Percentiles rank a stretch among this genome's conserved stretches.
These are phyloP conservation scores for Furcasterigmium sp. DNA, from an alignment of 2,329 filamentous ascomycete species.

Conservation along the genomic window DNA sequence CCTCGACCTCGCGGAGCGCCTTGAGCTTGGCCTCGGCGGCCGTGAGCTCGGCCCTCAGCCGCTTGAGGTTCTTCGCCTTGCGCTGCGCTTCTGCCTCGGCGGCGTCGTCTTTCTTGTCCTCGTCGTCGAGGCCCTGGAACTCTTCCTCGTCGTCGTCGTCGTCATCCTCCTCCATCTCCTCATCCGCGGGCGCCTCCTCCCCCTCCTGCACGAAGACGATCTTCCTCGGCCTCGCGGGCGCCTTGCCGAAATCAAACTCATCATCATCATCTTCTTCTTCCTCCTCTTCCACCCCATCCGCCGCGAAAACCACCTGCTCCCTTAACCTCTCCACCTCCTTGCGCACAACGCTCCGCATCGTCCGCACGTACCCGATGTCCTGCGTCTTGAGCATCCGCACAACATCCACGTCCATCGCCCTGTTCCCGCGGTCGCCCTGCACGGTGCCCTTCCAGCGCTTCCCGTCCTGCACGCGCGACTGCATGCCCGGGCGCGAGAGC, in stretches of 20 bases:
- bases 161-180: slow-evolving; percentile 24
- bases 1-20: slow-evolving; percentile 45
- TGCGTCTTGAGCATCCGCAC: slow-evolving; percentile 64
- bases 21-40: slow-evolving; percentile 48
- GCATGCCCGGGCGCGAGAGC: slow-evolving; percentile 55
- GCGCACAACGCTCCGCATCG: slow-evolving; percentile 52
- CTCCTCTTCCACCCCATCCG: slow-evolving; percentile 25
- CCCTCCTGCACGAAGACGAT: slow-evolving; percentile 46
- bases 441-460: slow-evolving; percentile 51
- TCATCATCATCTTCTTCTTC: slow-evolving; percentile 29
- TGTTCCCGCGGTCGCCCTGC: slow-evolving; percentile 52
- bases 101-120: slow-evolving; percentile 19
- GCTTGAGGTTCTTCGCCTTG: slow-evolving; percentile 32
- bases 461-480: slow-evolving; percentile 41
- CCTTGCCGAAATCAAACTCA: slow-evolving; percentile 21
- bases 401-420: slow-evolving; percentile 48
- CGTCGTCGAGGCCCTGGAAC: slow-evolving; percentile 7
- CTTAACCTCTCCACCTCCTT: slow-evolving; percentile 54
- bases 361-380: slow-evolving; percentile 60
- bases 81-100: slow-evolving; percentile 24
- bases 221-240: slow-evolving; percentile 34
- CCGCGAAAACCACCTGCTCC: slow-evolving; percentile 44
- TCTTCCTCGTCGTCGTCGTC: slow-evolving; percentile 13
- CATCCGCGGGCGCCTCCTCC: slow-evolving; percentile 21
- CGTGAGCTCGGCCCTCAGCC: slow-evolving; percentile 43